Base-by-base conservation (phyloP, 257 asterid genomes). In the Rhazya stricta region DNA sequence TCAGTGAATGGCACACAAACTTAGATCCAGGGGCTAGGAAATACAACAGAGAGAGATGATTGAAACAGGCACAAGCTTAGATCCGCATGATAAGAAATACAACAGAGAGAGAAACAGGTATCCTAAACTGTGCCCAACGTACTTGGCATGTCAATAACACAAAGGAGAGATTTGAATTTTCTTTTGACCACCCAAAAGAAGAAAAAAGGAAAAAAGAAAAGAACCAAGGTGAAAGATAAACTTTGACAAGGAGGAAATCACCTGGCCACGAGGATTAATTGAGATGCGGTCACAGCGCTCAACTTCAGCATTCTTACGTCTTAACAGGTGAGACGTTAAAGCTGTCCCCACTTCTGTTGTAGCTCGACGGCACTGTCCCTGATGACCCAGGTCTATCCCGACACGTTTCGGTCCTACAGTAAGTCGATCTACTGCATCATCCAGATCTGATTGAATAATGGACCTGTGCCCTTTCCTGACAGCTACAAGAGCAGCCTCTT, bases 401-500 rank as follows among this genome's bases (percentile, higher is more conserved):
- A 87, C 74, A 51, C 91, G 96, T 80, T 79, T 92, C 16, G 98
- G 98, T 67, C 99, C 99, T 69, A 95, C 93, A n/a, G 98, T 92
- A 42, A 95, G 96, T 72, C 99, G 89, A 78, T 89, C 97, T 54
- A 91, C 96, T n/a, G 98, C 99, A 82, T 91, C 94, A 83, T 95
- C 97, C 88, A 95, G 80, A 83, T 95, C 99, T 8, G 96, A 75
- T 34, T 85, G 86, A 80, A 92, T 83, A 81, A 95, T 91, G 58
- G 94, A 88, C 74, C 84, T 43, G 66, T 92, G 99, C 48, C 93
- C 85, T 84, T 83, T 95, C 83, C 99, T 87, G 57, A 95, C 99
- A 50, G 99, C 99, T 74, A 95, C 97, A 72, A 95, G 94, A 83
- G 99, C 98, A 37, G 98, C 97, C 87, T 95, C 99, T 78, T 92